phyloP scores from a whole-genome alignment of 495 filamentous ascomycete species.

The Aspergillus diversus region DNA sequence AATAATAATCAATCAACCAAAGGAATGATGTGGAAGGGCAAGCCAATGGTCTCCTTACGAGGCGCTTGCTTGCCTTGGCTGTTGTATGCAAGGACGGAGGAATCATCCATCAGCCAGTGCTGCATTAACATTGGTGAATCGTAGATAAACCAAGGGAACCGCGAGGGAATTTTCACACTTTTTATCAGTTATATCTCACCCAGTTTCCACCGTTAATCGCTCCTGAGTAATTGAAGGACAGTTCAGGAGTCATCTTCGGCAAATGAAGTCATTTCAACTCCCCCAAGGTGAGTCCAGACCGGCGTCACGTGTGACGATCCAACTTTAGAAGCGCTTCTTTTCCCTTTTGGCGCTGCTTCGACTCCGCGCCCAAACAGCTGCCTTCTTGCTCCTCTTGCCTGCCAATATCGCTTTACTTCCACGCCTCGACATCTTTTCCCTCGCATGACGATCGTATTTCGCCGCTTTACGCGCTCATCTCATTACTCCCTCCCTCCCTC shows the following conservation, averaged over 20 bases:
- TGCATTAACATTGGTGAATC: conserved; percentile 1
- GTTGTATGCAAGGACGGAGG: not conserved
- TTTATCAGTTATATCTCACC: not conserved
- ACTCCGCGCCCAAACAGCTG: conserved; percentile 12
- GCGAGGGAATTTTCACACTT: not conserved
- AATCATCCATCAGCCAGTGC: not conserved
- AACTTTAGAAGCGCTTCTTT: conserved; percentile 15
- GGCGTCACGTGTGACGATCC: conserved; percentile 29
- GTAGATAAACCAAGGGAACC: no score
- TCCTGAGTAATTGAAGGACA: no score
- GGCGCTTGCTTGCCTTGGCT: not conserved
- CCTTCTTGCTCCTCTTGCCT: not conserved
- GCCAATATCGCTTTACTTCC: not conserved
- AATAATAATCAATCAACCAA: not conserved
- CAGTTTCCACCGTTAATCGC: no score
- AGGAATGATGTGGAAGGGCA: not conserved
- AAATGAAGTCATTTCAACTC: not conserved
- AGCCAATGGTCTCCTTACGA: not conserved
- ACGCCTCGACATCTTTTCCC: conserved; percentile 1
- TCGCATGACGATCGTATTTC: not conserved
- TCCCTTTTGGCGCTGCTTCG: conserved; percentile 5
- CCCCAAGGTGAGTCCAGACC: conserved; percentile 25
- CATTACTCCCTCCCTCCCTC: conserved; percentile 7
- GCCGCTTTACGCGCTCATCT: not conserved
- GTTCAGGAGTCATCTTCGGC: no score